Conservation (phyloP, 371 early-diverging fungal species). For the Apophysomyces trapeziformis region DNA sequence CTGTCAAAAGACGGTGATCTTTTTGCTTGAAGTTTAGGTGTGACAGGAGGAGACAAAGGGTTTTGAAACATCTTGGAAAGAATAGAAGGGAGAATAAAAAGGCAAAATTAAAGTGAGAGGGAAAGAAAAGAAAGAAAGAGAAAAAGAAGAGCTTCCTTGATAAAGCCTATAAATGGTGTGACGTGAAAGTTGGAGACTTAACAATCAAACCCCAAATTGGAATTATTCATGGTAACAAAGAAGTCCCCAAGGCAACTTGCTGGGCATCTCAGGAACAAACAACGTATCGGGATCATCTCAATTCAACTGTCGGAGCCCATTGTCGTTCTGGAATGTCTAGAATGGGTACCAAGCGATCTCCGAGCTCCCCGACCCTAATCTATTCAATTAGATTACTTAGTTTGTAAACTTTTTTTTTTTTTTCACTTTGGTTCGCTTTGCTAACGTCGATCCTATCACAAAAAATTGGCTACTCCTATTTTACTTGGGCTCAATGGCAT, state of each 20-base stretch:
- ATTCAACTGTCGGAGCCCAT: background rate
- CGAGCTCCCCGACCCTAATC: conserved; percentile 11
- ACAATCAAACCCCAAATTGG: conserved; percentile 7
- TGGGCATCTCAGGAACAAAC: background rate
- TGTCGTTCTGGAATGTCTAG: conserved; percentile 7
- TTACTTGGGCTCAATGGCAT: conserved; percentile 8
- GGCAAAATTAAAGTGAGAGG: conserved; percentile 9
- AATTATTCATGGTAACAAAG: conserved; percentile 10
- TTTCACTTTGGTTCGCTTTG: too few species aligned
- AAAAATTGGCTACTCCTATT: background rate
- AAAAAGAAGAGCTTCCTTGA: conserved; percentile 14
- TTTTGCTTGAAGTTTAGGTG: conserved; percentile 22
- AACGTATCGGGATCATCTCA: conserved; percentile 9
- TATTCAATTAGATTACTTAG: background rate
- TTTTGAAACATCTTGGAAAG: conserved; percentile 13
- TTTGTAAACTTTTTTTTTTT: conserved; percentile 1
- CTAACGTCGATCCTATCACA: background rate
- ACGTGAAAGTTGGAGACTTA: conserved; percentile 5
- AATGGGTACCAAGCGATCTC: background rate
- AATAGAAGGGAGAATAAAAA: conserved; percentile 8
- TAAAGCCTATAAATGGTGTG: conserved; percentile 12
- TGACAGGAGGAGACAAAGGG: conserved; percentile 32
- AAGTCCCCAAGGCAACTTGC: background rate
- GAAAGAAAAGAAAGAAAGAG: conserved; percentile 7
- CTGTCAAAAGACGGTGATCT: conserved; percentile 5